phyloP scores from a whole-genome alignment of 192 early-diverging fungal genomes.

The Obelidium mucronatum region DNA sequence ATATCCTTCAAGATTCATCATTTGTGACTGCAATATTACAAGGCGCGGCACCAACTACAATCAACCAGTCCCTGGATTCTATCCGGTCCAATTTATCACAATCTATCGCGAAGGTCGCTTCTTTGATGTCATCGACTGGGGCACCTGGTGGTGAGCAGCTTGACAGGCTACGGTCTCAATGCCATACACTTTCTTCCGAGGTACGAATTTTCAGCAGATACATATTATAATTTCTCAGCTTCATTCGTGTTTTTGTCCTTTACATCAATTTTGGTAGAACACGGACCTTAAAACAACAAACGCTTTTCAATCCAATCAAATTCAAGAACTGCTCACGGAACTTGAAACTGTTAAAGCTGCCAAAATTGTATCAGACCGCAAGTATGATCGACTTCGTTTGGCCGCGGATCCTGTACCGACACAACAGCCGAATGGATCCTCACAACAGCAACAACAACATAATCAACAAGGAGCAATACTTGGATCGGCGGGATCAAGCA shows the following conservation, averaged over 20 bases:
- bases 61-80: slow-evolving; percentile 3
- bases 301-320: background rate
- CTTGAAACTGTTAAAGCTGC: slow-evolving; percentile 25
- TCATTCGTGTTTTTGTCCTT: background rate
- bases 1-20: slow-evolving; percentile 15
- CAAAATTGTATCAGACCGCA: slow-evolving; percentile 22
- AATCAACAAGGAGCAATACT: no score
- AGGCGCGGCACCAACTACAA: background rate
- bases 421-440: background rate
- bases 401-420: no score
- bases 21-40: slow-evolving; percentile 9
- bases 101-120: slow-evolving; percentile 1
- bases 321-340: slow-evolving; percentile 22
- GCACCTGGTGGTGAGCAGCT: background rate
- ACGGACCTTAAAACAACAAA: slow-evolving; percentile 16
- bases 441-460: background rate
- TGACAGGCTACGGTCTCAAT: slow-evolving; percentile 22
- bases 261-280: slow-evolving; percentile 31
- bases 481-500: background rate
- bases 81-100: background rate
- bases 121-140: background rate
- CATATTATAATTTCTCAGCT: background rate
- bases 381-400: slow-evolving; percentile 34
- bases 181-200: slow-evolving; percentile 23
- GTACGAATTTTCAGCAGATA: slow-evolving; percentile 16